These are phyloP conservation scores for Ramaria rubella DNA, from an alignment of 768 basidiomycete species.

Conservation along the genomic window DNA sequence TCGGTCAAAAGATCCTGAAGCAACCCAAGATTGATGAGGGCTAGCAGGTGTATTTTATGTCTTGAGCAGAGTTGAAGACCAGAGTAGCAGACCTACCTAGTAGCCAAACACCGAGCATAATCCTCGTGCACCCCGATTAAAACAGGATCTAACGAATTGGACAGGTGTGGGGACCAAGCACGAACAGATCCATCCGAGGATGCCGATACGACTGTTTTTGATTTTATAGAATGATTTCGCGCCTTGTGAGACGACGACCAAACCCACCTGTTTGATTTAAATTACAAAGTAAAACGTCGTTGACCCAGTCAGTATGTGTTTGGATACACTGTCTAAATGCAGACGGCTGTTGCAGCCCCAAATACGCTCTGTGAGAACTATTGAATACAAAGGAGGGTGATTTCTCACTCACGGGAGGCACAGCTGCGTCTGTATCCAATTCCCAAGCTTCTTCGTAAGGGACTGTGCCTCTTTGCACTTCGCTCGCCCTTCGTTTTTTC, in stretches of 20 bases:
- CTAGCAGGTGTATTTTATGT: slow-evolving; percentile 29
- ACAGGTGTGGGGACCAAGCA: slow-evolving; percentile 83
- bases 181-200: slow-evolving; percentile 95
- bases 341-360: slow-evolving; percentile 42
- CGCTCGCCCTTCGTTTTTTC: slow-evolving; percentile 27
- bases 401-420: slow-evolving; percentile 12
- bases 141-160: slow-evolving; percentile 50
- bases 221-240: no score
- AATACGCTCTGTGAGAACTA: background rate
- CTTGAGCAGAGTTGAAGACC: background rate
- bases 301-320: slow-evolving; percentile 92
- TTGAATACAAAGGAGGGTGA: background rate
- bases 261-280: slow-evolving; percentile 76
- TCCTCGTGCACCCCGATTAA: slow-evolving; percentile 73
- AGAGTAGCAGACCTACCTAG: slow-evolving; percentile 45
- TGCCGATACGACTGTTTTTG: slow-evolving; percentile 67
- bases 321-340: slow-evolving; percentile 83
- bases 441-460: slow-evolving; percentile 79
- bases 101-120: slow-evolving; percentile 75
- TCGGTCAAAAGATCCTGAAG: slow-evolving; percentile 91
- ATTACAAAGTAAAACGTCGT: slow-evolving; percentile 88
- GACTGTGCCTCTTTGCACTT: slow-evolving; percentile 25
- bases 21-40: slow-evolving; percentile 79
- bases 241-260: background rate
- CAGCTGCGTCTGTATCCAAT: slow-evolving; percentile 50